phyloP scores from a whole-genome alignment of 768 basidiomycete genomes.

The Calocera cornea region DNA sequence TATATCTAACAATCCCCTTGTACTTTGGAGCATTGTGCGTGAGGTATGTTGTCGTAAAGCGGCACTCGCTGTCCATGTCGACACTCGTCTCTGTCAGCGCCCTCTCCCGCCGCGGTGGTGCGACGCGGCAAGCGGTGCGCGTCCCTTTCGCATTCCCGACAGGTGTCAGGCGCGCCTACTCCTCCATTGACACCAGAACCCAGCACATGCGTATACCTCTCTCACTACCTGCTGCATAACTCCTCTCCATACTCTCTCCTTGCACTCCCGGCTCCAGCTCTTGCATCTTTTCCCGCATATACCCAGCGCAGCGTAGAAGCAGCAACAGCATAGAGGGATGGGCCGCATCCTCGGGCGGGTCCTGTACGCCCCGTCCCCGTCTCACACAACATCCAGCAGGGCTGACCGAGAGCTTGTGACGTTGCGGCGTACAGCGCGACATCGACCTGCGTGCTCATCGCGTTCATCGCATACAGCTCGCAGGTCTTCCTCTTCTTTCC shows the following conservation, averaged over 20 bases:
- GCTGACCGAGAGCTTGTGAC: not conserved
- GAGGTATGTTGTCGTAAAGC: not conserved
- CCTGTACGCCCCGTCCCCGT: not conserved
- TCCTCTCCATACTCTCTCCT: not conserved
- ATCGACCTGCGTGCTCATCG: conserved; percentile 56
- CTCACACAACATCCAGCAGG: not conserved
- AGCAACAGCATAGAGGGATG: not conserved
- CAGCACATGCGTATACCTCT: not conserved
- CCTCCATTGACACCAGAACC: too few species aligned
- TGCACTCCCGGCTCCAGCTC: not conserved
- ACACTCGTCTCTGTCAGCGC: too few species aligned
- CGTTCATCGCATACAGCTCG: conserved; percentile 77
- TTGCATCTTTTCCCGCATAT: not conserved
- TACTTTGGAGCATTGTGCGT: too few species aligned
- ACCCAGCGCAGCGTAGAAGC: not conserved
- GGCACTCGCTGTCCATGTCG: not conserved
- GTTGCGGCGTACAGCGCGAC: not conserved
- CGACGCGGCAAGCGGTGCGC: conserved; percentile 2
- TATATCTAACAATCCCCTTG: too few species aligned
- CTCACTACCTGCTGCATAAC: not conserved
- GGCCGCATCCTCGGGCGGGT: not conserved
- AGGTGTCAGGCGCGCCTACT: not conserved
- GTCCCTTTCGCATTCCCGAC: conserved; percentile 1
- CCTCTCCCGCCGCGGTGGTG: too few species aligned
- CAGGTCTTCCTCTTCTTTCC: conserved; percentile 88